Evolutionary conservation across 73 alveolate genomes (phyloP), one percentile per base, ranked within the genome.

Genomic region (Tetrahymena borealis): DNA sequence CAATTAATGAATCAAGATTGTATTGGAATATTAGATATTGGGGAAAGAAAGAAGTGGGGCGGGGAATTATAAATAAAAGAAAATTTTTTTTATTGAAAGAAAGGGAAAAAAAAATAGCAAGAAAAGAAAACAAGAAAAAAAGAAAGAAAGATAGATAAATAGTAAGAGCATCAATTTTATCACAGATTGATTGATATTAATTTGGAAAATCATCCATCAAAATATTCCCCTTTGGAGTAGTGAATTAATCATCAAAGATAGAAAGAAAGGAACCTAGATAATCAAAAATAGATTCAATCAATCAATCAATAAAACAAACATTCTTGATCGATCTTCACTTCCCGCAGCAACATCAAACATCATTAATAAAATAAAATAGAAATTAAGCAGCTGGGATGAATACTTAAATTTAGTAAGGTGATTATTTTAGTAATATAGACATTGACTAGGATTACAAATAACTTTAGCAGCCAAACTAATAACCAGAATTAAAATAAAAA

Each of bases 11-110:
- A 60, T n/a, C n/a, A n/a, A n/a, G n/a, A n/a, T n/a, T n/a, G n/a
- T n/a, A n/a, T n/a, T n/a, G n/a, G n/a, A 1, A 60, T 2, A 1
- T 13, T 15, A 15, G 85, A 60, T 60, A 60, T 60, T 60, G 85
- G 85, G 85, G 85, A 60, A n/a, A 60, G 85, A 60, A 60, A 60
- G n/a, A 60, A 60, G 85, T 60, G 85, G 85, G 85, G 85, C 85
- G 85, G 85, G 85, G 85, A 60, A 60, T 60, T 60, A 60, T 60
- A 60, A 60, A 60, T 60, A 60, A 60, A 60, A 60, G 85, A 60
- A 60, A 60, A 60, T 60, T 60, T 60, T 60, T 60, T 60, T 60
- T 60, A 60, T 60, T 60, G 85, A 60, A 60, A 60, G 85, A 60
- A 60, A 60, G 85, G 85, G 85, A 60, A 60, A 60, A 60, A n/a